These are phyloP conservation scores for Dichotomopilus funicola DNA, from an alignment of 2,329 filamentous ascomycete species.

Conservation along the genomic window DNA sequence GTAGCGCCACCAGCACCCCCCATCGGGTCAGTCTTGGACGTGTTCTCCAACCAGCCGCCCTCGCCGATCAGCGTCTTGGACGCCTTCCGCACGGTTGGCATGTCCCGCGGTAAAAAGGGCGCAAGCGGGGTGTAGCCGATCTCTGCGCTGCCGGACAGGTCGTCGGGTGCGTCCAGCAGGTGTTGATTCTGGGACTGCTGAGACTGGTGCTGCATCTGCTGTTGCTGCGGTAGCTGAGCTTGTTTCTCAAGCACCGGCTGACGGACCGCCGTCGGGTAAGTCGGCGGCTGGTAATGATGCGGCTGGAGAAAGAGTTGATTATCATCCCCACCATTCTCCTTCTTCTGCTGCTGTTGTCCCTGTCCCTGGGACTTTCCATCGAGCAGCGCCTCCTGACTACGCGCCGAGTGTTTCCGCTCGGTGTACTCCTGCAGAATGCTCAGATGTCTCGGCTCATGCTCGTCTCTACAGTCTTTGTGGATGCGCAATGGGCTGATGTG, in stretches of 20 bases:
- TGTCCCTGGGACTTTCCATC: no score
- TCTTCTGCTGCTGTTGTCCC: not conserved
- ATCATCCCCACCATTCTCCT: no score
- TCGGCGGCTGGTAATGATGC: no score
- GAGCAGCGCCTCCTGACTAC: not conserved
- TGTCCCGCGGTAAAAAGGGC: conserved; percentile 31
- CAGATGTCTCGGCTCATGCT: conserved; percentile 11
- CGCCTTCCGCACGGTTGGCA: conserved; percentile 38
- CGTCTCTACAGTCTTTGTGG: conserved; percentile 10
- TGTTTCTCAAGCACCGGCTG: no score
- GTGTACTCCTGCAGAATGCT: conserved; percentile 18
- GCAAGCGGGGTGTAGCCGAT: conserved; percentile 21
- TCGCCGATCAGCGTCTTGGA: conserved; percentile 49
- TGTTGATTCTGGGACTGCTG: no score
- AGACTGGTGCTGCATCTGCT: no score
- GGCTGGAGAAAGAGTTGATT: no score
- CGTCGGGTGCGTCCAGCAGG: not conserved
- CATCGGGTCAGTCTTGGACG: conserved; percentile 17
- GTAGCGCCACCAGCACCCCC: no score
- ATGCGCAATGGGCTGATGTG: conserved; percentile 26
- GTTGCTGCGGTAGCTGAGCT: no score
- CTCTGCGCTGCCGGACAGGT: not conserved
- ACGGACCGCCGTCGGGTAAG: no score
- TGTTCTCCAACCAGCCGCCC: conserved; percentile 51
- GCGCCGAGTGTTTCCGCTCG: conserved; percentile 7